Evolutionary conservation across 2,329 filamentous ascomycete genomes (phyloP).

Genomic region (Clarireedia sp.): DNA sequence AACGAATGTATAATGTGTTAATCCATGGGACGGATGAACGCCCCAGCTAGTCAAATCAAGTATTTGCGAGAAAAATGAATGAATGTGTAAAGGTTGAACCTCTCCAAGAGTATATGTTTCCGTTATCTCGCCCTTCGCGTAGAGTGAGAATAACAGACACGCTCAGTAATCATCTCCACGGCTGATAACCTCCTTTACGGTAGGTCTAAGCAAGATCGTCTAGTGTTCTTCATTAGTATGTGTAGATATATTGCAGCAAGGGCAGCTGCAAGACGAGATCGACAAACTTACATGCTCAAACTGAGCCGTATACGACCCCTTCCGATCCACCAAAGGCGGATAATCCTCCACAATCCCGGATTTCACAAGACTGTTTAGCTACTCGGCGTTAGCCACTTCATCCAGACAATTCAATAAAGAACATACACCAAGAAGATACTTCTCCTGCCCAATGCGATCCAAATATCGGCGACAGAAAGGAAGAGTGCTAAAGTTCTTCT

Average conservation of each 20-base stretch:
- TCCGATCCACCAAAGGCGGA: slow-evolving; percentile 81
- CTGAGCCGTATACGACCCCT: slow-evolving; percentile 90
- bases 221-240: slow-evolving; percentile 38
- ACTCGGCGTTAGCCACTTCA: slow-evolving; percentile 24
- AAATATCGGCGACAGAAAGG: slow-evolving; percentile 88
- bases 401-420: background rate
- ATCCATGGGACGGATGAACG: no score
- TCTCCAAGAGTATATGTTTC: no score
- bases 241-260: background rate
- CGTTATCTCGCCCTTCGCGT: no score
- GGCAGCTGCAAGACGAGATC: background rate
- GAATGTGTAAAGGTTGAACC: no score
- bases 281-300: slow-evolving; percentile 68
- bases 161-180: slow-evolving; percentile 72
- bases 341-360: slow-evolving; percentile 84
- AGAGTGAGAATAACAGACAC: no score
- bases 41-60: no score
- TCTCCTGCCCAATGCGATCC: slow-evolving; percentile 87
- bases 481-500: slow-evolving; percentile 91
- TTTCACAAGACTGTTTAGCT: slow-evolving; percentile 80
- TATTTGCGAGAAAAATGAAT: no score
- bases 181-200: slow-evolving; percentile 79
- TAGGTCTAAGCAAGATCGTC: slow-evolving; percentile 71
- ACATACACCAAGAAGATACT: slow-evolving; percentile 80
- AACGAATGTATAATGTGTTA: no score